Conservation (phyloP, 2,329 filamentous ascomycete species). For the Hymenoscyphus fraxineus region DNA sequence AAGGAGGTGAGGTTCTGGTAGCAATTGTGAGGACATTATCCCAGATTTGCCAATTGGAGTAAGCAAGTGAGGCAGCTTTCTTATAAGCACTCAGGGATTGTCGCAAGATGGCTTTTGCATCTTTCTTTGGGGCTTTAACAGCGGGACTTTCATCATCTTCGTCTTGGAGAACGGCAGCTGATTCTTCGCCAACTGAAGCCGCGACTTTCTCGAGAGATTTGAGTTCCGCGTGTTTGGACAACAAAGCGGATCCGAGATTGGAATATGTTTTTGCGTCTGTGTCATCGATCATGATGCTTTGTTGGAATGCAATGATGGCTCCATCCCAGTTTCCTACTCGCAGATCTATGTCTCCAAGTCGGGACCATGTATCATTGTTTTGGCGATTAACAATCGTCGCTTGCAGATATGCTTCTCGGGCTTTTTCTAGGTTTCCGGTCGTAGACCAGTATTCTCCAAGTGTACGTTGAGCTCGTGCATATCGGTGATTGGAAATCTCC, state of each 20-base stretch:
- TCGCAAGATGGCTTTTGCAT: constrained; percentile 49
- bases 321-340: constrained; percentile 72
- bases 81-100: constrained; percentile 85
- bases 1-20: constrained; percentile 70
- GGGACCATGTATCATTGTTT: constrained; percentile 82
- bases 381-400: constrained; percentile 77
- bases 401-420: constrained; percentile 72
- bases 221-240: constrained; percentile 60
- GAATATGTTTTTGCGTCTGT: constrained; percentile 91
- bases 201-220: constrained; percentile 37
- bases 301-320: constrained; percentile 77
- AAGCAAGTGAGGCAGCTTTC: constrained; percentile 76
- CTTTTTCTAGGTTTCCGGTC: constrained; percentile 61
- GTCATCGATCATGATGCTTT: constrained; percentile 80
- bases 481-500: constrained; percentile 77
- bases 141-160: constrained; percentile 28
- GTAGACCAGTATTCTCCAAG: constrained; percentile 75
- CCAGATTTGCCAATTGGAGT: constrained; percentile 91
- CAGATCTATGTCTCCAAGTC: constrained; percentile 82
- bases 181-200: constrained; percentile 15
- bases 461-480: constrained; percentile 81
- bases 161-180: constrained; percentile 31
- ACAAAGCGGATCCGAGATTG: constrained; percentile 82
- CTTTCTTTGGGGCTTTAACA: constrained; percentile 29
- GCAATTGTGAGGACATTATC: constrained; percentile 91